Base-by-base conservation (phyloP, 768 basidiomycete genomes). In the Termitomyces sp. region DNA sequence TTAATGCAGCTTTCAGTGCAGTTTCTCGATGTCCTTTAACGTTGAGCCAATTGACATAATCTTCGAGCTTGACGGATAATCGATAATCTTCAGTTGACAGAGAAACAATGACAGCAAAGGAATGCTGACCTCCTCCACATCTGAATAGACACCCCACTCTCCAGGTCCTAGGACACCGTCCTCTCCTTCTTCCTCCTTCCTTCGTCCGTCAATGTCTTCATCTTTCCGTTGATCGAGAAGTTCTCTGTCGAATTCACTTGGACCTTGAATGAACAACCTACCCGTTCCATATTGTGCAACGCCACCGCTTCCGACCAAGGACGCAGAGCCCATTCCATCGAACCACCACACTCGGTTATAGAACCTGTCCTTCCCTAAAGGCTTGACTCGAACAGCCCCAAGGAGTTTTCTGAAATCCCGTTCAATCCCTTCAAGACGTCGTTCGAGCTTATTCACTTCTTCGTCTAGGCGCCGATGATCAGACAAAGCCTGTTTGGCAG, bases 341-440 rank as follows among this genome's bases (percentile, higher is more conserved):
- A 98, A 92, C 96, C 96, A 99, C 96, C 96, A 99, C 58, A 97
- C 79, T 33, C 92, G 85, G 68, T 97, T 96, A 67, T 91, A 90
- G 72, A 98, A 99, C 54, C 97, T 81, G 68, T 99, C 97, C 61
- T 83, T 81, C 14, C 97, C 97, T 52, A 98, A 66, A 1, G 95
- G 93, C 66, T 93, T 90, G 22, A 92, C 87, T 54, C 97, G 82
- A 50, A 94, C 82, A 6, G 88, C 85, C 56, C 92, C 91, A 43
- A 93, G 77, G 50, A 92, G 79, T 69, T 94, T 89, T 62, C 97
- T 80, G 75, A 98, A 99, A 60, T 98, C 96, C 46, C 92, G 87
- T 68, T 98, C 95, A 60, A 96, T 90, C 50, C 80, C 82, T 65
- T 94, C 92, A 20, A 98, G 79, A 41, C 88, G 79, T 43, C 88